These are phyloP conservation scores for Camellia lanceoleosa DNA, from an alignment of 148 eudicot species.

Conservation along the genomic window DNA sequence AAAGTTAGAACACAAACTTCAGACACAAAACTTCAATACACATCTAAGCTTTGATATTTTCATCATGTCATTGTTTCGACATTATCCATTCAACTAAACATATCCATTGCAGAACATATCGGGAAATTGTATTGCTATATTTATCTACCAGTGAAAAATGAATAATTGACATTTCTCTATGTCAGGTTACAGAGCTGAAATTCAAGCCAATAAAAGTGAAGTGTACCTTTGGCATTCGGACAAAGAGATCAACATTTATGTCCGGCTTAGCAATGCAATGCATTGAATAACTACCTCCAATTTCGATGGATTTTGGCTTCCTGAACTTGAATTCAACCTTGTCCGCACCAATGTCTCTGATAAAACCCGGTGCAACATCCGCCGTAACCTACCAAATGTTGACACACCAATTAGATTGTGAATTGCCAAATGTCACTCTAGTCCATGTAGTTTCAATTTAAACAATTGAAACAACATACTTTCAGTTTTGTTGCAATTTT, in stretches of 20 bases:
- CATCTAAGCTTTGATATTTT: no score
- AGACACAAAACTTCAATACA: no score
- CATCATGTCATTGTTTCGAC: no score
- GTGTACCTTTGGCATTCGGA: constrained; percentile 85
- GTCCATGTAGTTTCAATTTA: background rate
- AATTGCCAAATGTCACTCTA: no score
- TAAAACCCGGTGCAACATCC: constrained; percentile 67
- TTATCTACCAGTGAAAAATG: background rate
- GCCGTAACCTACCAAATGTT: constrained; percentile 56
- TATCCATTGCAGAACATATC: no score
- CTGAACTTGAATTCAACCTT: constrained; percentile 85
- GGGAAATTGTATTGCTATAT: background rate
- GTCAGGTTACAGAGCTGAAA: background rate
- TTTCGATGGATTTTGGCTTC: constrained; percentile 58
- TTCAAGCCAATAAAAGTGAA: background rate
- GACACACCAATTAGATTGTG: background rate
- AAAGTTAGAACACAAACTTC: no score
- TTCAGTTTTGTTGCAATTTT: no score
- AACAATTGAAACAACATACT: background rate
- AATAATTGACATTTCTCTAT: background rate
- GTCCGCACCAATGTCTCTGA: constrained; percentile 81
- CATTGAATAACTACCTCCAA: constrained; percentile 79
- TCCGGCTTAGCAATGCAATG: constrained; percentile 65
- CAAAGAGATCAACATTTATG: constrained; percentile 65
- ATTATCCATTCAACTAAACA: background rate